These are phyloP conservation scores for Corrigiola litoralis DNA, from an alignment of 179 eudicot species.

Conservation along the genomic window DNA sequence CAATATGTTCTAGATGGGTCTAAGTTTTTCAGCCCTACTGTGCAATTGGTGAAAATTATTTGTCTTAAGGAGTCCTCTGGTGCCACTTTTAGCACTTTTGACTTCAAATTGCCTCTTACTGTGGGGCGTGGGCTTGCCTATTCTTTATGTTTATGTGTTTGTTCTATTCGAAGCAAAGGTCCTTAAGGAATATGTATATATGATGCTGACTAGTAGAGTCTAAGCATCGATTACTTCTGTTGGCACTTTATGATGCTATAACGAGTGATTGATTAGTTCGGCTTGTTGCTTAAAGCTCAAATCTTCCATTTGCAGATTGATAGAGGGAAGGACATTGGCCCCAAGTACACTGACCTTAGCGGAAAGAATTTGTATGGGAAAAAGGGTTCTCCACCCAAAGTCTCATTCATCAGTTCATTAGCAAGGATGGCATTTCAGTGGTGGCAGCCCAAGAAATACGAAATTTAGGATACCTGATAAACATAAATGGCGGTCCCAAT, in stretches of 20 bases:
- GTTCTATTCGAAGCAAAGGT: too few relatives aligned
- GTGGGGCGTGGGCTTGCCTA: too few relatives aligned
- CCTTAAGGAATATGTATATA: too few relatives aligned
- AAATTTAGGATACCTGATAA: conserved; percentile 41
- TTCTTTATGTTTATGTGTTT: too few relatives aligned
- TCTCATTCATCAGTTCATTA: conserved; percentile 55
- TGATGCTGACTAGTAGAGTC: too few relatives aligned
- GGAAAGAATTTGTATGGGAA: conserved; percentile 78
- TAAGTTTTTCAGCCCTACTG: too few relatives aligned
- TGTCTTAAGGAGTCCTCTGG: not conserved
- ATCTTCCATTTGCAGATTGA: conserved; percentile 57
- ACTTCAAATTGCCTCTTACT: too few relatives aligned
- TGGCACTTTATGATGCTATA: too few relatives aligned
- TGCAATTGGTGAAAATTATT: not conserved
- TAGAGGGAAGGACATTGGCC: conserved; percentile 76
- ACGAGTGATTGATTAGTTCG: not conserved
- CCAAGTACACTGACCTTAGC: conserved; percentile 80
- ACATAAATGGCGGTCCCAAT: conserved; percentile 9
- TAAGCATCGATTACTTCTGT: too few relatives aligned
- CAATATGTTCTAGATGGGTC: too few relatives aligned
- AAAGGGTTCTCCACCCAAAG: conserved; percentile 48
- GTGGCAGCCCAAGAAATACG: conserved; percentile 92
- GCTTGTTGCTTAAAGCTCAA: not conserved
- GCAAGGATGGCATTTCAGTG: conserved; percentile 68
- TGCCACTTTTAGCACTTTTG: not conserved